Evolutionary conservation across 2,329 filamentous ascomycete species (phyloP).

Genomic region (Knoxdaviesia capensis): DNA sequence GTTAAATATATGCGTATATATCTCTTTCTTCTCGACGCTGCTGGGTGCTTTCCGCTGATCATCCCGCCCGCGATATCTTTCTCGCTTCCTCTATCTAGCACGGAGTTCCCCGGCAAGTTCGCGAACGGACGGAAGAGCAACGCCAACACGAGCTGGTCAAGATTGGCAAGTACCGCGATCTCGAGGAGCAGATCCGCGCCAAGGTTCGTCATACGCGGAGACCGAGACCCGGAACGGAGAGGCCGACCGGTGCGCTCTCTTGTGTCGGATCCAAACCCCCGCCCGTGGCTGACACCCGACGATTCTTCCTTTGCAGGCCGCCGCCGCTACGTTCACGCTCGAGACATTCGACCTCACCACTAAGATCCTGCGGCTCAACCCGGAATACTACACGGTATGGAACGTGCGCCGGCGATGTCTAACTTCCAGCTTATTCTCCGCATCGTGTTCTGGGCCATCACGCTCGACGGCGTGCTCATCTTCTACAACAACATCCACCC

Average conservation of each 20-base stretch:
- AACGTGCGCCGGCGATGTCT: conserved; percentile 62
- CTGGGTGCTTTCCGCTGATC: too few species aligned
- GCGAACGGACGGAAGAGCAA: conserved; percentile 45
- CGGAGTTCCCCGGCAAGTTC: conserved; percentile 53
- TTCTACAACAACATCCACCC: conserved; percentile 32
- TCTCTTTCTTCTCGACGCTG: too few species aligned
- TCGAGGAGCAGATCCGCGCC: conserved; percentile 48
- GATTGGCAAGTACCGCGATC: conserved; percentile 53
- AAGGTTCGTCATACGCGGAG: conserved; percentile 25
- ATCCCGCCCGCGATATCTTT: too few species aligned
- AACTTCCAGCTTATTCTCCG: conserved; percentile 37
- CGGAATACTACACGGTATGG: conserved; percentile 84
- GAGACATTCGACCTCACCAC: conserved; percentile 48
- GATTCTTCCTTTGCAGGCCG: conserved; percentile 10
- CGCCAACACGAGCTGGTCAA: conserved; percentile 51
- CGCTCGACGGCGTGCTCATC: conserved; percentile 33
- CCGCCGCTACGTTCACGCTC: conserved; percentile 24
- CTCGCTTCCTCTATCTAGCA: conserved; percentile 32
- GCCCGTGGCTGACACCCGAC: conserved; percentile 3
- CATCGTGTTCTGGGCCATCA: conserved; percentile 26
- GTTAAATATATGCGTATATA: too few species aligned
- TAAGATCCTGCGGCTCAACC: conserved; percentile 56
- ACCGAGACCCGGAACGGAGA: not conserved
- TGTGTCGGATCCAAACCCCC: not conserved
- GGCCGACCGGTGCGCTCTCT: not conserved